Evolutionary conservation across 1,284 basidiomycete species (phyloP).

Genomic region (Boletus sp.): DNA sequence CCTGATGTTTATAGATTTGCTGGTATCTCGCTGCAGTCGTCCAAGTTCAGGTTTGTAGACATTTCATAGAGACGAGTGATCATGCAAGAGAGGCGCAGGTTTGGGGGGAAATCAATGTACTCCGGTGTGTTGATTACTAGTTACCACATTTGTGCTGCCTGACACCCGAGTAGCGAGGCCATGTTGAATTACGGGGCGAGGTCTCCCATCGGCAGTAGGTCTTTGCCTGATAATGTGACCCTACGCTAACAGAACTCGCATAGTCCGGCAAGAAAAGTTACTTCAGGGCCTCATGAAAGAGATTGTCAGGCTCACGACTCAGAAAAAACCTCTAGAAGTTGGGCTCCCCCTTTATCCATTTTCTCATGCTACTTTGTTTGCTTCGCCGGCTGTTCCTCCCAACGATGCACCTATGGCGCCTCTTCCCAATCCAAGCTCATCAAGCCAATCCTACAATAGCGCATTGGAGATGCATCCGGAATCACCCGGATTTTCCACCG

Average conservation of each 20-base stretch:
- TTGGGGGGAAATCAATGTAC: conserved; percentile 80
- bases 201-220: conserved; percentile 79
- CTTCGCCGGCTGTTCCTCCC: conserved; percentile 32
- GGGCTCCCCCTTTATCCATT: conserved; percentile 76
- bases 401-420: conserved; percentile 34
- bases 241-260: conserved; percentile 16
- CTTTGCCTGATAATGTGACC: conserved; percentile 2
- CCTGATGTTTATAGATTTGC: conserved; percentile 57
- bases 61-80: conserved; percentile 74
- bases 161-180: conserved; percentile 50
- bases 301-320: conserved; percentile 74
- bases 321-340: conserved; percentile 71
- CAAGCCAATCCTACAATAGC: conserved; percentile 8
- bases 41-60: conserved; percentile 78
- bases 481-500: conserved; percentile 3
- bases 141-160: conserved; percentile 7
- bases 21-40: conserved; percentile 85
- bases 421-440: conserved; percentile 32
- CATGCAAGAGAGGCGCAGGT: conserved; percentile 63
- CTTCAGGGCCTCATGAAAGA: conserved; percentile 81
- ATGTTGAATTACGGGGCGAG: conserved; percentile 74
- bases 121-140: conserved; percentile 47
- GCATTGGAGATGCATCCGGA: conserved; percentile 14
- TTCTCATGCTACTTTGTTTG: conserved; percentile 63
- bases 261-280: conserved; percentile 74